phyloP scores from a whole-genome alignment of 1,284 basidiomycete species.

The Xerocomus amazonicus region DNA sequence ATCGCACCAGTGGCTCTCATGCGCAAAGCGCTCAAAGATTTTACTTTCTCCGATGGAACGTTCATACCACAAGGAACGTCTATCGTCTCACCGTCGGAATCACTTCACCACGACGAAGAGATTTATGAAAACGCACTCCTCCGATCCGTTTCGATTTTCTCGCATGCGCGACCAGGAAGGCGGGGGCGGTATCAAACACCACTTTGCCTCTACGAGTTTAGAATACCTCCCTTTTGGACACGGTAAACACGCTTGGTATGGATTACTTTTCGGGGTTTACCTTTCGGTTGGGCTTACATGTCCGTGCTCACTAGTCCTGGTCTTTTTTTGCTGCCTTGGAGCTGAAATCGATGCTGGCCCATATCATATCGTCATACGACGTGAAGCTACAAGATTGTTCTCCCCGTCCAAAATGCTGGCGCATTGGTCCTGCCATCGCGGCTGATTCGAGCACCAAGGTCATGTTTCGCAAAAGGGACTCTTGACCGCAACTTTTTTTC shows the following conservation, averaged over 20 bases:
- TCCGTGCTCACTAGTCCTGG: slow-evolving; percentile 5
- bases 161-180: not conserved
- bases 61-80: slow-evolving; percentile 37
- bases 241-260: slow-evolving; percentile 14
- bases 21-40: slow-evolving; percentile 25
- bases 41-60: slow-evolving; percentile 42
- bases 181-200: not conserved
- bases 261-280: not conserved
- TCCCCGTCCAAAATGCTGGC: not conserved
- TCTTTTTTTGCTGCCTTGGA: slow-evolving; percentile 11
- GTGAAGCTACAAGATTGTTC: slow-evolving; percentile 7
- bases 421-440: not conserved
- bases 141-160: slow-evolving; percentile 35
- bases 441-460: slow-evolving; percentile 6
- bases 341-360: slow-evolving; percentile 12
- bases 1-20: slow-evolving; percentile 1
- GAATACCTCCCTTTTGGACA: slow-evolving; percentile 10
- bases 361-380: slow-evolving; percentile 10
- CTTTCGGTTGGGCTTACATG: too few relatives aligned
- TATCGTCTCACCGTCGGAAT: slow-evolving; percentile 24
- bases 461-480: slow-evolving; percentile 11
- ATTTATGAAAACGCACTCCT: slow-evolving; percentile 29
- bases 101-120: slow-evolving; percentile 27
- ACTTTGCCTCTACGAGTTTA: slow-evolving; percentile 6
- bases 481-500: not conserved